Evolutionary conservation across 768 basidiomycete species (phyloP).

Genomic region (Pseudohyphozyma bogoriensis): DNA sequence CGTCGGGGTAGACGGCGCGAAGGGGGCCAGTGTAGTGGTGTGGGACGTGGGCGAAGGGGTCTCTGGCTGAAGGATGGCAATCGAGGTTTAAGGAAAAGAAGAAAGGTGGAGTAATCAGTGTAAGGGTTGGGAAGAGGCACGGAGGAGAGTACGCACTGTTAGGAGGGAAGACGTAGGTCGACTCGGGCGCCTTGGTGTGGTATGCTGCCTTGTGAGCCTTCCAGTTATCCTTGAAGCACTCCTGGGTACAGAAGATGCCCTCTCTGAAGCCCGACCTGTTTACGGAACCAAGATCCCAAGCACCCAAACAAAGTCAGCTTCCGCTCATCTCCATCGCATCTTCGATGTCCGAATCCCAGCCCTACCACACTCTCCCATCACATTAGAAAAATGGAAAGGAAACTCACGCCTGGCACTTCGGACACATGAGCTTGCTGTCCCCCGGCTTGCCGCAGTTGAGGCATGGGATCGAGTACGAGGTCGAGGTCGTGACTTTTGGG

Average conservation of each 20-base stretch:
- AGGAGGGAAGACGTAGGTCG: slow-evolving; percentile 4
- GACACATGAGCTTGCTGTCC: slow-evolving; percentile 3
- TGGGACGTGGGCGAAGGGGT: slow-evolving; percentile 5
- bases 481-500: too few relatives aligned
- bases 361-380: background rate
- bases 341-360: background rate
- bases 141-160: slow-evolving; percentile 1
- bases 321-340: background rate
- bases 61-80: too few relatives aligned
- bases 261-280: slow-evolving; percentile 2
- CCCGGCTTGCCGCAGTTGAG: slow-evolving; percentile 11
- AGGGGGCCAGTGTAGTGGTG: slow-evolving; percentile 36
- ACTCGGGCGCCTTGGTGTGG: slow-evolving; percentile 2
- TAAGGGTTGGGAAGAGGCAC: background rate
- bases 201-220: slow-evolving; percentile 16
- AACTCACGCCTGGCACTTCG: slow-evolving; percentile 13
- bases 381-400: background rate
- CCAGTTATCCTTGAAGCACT: slow-evolving; percentile 21
- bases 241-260: slow-evolving; percentile 14
- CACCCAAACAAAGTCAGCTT: background rate
- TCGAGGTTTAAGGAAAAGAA: too few relatives aligned
- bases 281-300: background rate
- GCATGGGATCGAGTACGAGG: background rate
- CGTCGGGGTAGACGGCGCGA: slow-evolving; percentile 41
- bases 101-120: too few relatives aligned